Evolutionary conservation across 2,329 filamentous ascomycete genomes (phyloP), one percentile per base, ranked within the genome.

Genomic region (Phyllosticta citriasiana): DNA sequence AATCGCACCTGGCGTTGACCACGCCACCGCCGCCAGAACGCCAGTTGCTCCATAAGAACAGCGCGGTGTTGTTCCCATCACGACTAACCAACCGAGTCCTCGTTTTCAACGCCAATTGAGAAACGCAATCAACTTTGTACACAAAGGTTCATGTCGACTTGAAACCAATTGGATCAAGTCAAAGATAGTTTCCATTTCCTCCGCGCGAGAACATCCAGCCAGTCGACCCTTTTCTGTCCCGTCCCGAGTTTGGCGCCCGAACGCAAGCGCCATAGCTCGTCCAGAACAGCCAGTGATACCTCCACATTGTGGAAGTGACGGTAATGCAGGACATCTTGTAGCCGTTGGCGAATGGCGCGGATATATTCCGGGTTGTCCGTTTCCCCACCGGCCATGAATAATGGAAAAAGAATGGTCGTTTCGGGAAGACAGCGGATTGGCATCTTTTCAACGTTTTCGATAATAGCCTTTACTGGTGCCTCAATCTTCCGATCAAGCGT

Each of bases 291-390:
- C n/a, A 62, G 30, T 6, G 60, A 55, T 10, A 62, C 60, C 10
- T 62, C 60, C 24, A 62, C 60, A 26, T 62, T 62, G 55, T 58
- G 60, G 52, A 62, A 62, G 35, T 62, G 60, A 1, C 60, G 55
- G 24, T 62, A 62, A 19, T 62, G 53, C 24, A 62, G 12, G 8
- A 62, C 57, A 12, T 62, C 60, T 52, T 57, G 14, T 52, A 62
- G 53, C 16, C 60, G 50, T 40, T 62, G 60, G 35, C 60, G 60
- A 10, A 62, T 62, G 22, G 55, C 55, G 19, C 60, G 60, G 33
- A 62, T 58, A 16, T 62, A 51, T 2, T 62, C 56, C 8, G 52
- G 26, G 19, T 55, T n/a, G 5, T 55, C 30, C 9, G 60, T 57
- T 33, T 62, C 60, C 24, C 60, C 60, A 25, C 60, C 60, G 8